Percentiles rank a stretch among this genome's conserved stretches.
phyloP scores from a whole-genome alignment of 2,329 filamentous ascomycete species.

The Phialophora verrucosa region DNA sequence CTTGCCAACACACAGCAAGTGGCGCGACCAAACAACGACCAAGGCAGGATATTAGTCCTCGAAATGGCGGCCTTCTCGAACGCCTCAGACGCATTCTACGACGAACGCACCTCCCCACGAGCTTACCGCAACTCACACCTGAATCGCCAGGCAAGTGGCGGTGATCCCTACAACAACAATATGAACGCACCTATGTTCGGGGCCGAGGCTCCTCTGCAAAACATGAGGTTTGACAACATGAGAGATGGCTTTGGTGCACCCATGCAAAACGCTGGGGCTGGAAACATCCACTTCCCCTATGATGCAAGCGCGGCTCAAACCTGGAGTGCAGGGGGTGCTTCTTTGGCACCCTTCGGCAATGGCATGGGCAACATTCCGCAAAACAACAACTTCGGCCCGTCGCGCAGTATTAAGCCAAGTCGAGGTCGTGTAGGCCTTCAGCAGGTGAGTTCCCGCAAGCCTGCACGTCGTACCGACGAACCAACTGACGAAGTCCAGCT shows the following conservation, averaged over 20 bases:
- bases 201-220: constrained; percentile 64
- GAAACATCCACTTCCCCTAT: constrained; percentile 66
- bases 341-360: constrained; percentile 64
- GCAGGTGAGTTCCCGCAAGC: constrained; percentile 63
- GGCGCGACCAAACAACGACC: neutral
- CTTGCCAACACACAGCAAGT: neutral
- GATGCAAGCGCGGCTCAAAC: constrained; percentile 73
- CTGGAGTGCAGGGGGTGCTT: constrained; percentile 78
- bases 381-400: constrained; percentile 55
- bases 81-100: constrained; percentile 70
- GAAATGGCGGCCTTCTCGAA: constrained; percentile 37
- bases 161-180: constrained; percentile 70
- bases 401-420: constrained; percentile 62
- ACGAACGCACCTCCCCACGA: constrained; percentile 77
- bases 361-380: constrained; percentile 43
- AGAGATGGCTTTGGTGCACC: constrained; percentile 52
- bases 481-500: constrained; percentile 51
- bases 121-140: constrained; percentile 71
- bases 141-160: constrained; percentile 66
- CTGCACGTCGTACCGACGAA: constrained; percentile 18
- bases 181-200: constrained; percentile 72
- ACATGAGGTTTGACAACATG: constrained; percentile 62
- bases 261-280: constrained; percentile 60
- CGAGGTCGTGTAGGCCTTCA: constrained; percentile 69
- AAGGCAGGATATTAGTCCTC: constrained; percentile 4